phyloP scores from a whole-genome alignment of 768 basidiomycete species.

The Lactarius trivialis region DNA sequence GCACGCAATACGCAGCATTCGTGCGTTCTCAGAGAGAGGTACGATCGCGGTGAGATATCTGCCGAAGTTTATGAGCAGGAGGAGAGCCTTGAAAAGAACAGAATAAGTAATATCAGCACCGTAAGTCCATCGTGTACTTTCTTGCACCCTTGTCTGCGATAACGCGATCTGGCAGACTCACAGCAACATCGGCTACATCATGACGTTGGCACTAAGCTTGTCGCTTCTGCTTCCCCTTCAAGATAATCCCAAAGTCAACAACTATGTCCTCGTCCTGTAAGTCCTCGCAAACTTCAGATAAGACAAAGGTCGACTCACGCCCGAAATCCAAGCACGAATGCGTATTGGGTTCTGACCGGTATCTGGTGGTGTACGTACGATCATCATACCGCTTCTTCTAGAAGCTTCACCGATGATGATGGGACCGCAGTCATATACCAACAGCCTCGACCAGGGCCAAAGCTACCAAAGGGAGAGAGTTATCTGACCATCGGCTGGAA shows the following conservation, averaged over 20 bases:
- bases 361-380: constrained; percentile 77
- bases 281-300: constrained; percentile 20
- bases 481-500: constrained; percentile 85
- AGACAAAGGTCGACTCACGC: neutral
- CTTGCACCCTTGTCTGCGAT: neutral
- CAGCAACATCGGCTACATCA: constrained; percentile 70
- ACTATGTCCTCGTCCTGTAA: constrained; percentile 65
- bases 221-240: constrained; percentile 58
- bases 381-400: neutral
- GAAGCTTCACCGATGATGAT: neutral
- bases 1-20: constrained; percentile 68
- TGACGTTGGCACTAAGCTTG: constrained; percentile 56
- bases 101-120: constrained; percentile 78
- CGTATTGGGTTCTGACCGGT: constrained; percentile 70
- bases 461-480: constrained; percentile 66
- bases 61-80: constrained; percentile 67
- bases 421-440: constrained; percentile 62
- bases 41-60: constrained; percentile 51
- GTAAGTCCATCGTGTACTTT: constrained; percentile 33
- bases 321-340: constrained; percentile 45
- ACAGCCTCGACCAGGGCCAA: constrained; percentile 70
- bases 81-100: constrained; percentile 76
- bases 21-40: constrained; percentile 46
- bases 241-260: constrained; percentile 57
- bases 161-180: constrained; percentile 44